Conservation (phyloP, 805 yeast species). For the Zygosaccharomyces bisporus region DNA sequence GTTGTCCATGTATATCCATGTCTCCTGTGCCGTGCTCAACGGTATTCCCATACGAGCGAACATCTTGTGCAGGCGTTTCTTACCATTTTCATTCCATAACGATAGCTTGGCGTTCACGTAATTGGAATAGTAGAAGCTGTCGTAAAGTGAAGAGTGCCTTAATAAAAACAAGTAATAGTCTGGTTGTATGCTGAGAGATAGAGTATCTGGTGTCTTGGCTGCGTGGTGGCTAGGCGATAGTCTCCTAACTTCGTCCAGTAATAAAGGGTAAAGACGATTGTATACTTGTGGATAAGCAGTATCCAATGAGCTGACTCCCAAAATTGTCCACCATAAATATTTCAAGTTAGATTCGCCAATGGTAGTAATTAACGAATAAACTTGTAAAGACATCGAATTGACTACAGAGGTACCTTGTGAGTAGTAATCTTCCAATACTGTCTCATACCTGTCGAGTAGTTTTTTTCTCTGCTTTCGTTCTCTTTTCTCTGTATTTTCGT, state of each 20-base stretch:
- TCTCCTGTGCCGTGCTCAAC: conserved; percentile 80
- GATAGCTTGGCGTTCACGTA: conserved; percentile 83
- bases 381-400: conserved; percentile 71
- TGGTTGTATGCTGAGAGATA: conserved; percentile 60
- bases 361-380: conserved; percentile 73
- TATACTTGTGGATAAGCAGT: conserved; percentile 70
- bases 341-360: conserved; percentile 74
- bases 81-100: conserved; percentile 90
- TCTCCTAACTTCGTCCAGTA: conserved; percentile 79
- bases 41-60: conserved; percentile 97
- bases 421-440: conserved; percentile 68
- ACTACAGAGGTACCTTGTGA: conserved; percentile 75
- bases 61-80: conserved; percentile 78
- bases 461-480: conserved; percentile 41
- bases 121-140: conserved; percentile 85
- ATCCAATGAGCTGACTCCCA: conserved; percentile 83
- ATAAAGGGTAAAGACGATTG: conserved; percentile 63
- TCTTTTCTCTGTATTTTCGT: conserved; percentile 21
- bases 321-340: conserved; percentile 79
- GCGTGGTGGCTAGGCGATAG: conserved; percentile 44
- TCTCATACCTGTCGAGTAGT: conserved; percentile 47
- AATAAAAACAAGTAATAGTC: conserved; percentile 84
- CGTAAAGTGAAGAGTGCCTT: conserved; percentile 91
- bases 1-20: conserved; percentile 88
- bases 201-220: conserved; percentile 39